Evolutionary conservation across 805 yeast species (phyloP).

Genomic region (Cyberlindnera maritima): DNA sequence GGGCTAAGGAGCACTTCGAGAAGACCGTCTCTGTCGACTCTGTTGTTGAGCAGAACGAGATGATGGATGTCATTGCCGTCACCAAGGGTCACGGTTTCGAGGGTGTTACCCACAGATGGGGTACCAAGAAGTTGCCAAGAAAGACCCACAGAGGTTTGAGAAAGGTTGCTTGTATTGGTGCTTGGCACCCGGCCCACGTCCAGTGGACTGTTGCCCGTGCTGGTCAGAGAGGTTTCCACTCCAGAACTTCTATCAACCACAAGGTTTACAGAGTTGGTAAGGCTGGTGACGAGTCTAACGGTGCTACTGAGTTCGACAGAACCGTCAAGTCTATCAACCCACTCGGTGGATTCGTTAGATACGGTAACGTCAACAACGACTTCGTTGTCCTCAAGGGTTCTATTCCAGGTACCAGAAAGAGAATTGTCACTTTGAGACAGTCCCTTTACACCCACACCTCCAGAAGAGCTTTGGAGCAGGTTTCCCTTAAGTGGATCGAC

Average conservation of each 20-base stretch:
- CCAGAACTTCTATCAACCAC: slow-evolving; percentile 99
- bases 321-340: slow-evolving; percentile 99
- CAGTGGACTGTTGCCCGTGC: slow-evolving; percentile 99
- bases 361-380: slow-evolving; percentile 98
- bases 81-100: slow-evolving; percentile 99
- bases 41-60: slow-evolving; percentile 98
- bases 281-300: slow-evolving; percentile 91
- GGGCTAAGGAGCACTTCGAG: slow-evolving; percentile 99
- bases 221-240: slow-evolving; percentile 99
- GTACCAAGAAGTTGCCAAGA: slow-evolving; percentile 99
- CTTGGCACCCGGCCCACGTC: slow-evolving; percentile 99
- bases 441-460: slow-evolving; percentile 96
- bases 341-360: slow-evolving; percentile 99
- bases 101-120: slow-evolving; percentile 99
- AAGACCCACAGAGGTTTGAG: slow-evolving; percentile 99
- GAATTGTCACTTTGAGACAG: slow-evolving; percentile 98
- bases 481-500: slow-evolving; percentile 98
- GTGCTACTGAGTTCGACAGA: slow-evolving; percentile 98
- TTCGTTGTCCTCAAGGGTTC: slow-evolving; percentile 97
- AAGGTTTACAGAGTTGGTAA: slow-evolving; percentile 99
- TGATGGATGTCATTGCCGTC: slow-evolving; percentile 97
- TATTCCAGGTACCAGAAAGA: slow-evolving; percentile 99
- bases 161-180: slow-evolving; percentile 99
- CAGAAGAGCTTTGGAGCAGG: slow-evolving; percentile 96
- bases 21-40: slow-evolving; percentile 95